Base-by-base conservation (phyloP, 306 rosid species). In the Corylus avellana region DNA sequence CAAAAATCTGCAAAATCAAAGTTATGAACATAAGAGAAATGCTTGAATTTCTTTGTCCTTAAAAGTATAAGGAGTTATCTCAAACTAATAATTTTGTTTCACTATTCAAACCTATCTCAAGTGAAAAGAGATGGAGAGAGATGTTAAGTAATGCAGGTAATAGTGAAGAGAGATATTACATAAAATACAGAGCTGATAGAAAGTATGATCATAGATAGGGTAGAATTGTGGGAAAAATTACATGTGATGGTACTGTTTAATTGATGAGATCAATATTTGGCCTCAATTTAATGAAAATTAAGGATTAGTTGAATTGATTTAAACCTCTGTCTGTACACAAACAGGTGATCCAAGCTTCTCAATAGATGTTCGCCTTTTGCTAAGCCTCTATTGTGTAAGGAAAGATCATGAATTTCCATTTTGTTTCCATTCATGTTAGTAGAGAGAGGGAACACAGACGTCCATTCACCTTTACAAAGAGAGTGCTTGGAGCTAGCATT, bases 401-500 rank as follows among this genome's bases (percentile, higher is more conserved):
- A 62, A 29, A 62, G 8, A n/a, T 62, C 18, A 62, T 27, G 42
- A 62, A 29, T 62, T 62, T 62, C 18, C 17, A 62, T 25, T 64
- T 64, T 32, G 18, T 32, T 64, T 42, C n/a, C 70, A 22, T 70
- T 44, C 49, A 9, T 70, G 57, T 4, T 64, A 14, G 46, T 35
- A 46, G 37, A 71, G n/a, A 13, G 57, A 50, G 58, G 16, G 18
- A 27, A 14, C 75, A 49, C 44, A 51, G 27, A 74, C 47, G 48
- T 70, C 27, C 54, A 68, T 77, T 76, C 17, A 94, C 98, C 97
- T 94, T 94, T 46, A 94, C 98, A 79, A 92, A 87, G 77, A 94
- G 97, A 71, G 97, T 94, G 79, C 86, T 78, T 32, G 98, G 98
- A 79, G 98, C 96, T 67, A 94, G 84, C 56, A 92, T 90, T 66